A percentile compares a stretch with the other conserved stretches of the same genome.
Conservation (phyloP, 192 early-diverging fungal genomes). For the Powellomyces hirtus region DNA sequence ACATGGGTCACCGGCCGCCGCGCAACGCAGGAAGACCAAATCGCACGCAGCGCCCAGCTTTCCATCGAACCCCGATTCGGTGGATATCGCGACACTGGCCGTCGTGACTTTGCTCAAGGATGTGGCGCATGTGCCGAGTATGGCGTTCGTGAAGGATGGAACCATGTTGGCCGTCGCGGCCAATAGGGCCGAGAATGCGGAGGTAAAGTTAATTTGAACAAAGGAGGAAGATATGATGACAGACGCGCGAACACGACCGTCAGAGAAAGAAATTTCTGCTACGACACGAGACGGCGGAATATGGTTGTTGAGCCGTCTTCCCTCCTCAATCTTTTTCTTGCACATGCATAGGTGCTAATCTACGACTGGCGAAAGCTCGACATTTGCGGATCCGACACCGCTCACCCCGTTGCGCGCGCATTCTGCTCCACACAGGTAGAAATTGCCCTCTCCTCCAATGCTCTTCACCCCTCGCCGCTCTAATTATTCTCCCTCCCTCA, state of each 20-base stretch:
- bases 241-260: too few species aligned
- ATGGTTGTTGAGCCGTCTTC: neutral
- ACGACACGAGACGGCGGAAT: neutral
- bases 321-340: neutral
- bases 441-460: neutral
- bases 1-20: neutral
- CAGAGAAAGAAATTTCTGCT: too few species aligned
- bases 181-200: constrained; percentile 14
- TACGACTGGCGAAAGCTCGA: constrained; percentile 28
- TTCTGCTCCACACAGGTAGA: neutral
- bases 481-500: neutral
- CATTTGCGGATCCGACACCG: neutral
- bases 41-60: neutral
- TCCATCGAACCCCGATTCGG: neutral
- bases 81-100: constrained; percentile 1
- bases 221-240: too few species aligned
- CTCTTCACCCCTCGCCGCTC: neutral
- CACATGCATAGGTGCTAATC: neutral
- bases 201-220: too few species aligned
- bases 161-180: constrained; percentile 9
- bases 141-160: constrained; percentile 31
- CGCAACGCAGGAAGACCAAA: neutral
- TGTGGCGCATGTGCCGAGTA: constrained; percentile 1
- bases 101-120: neutral
- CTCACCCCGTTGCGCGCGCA: neutral